These are phyloP conservation scores for Lentinus tigrinus DNA, from an alignment of 768 basidiomycete species.

Conservation along the genomic window DNA sequence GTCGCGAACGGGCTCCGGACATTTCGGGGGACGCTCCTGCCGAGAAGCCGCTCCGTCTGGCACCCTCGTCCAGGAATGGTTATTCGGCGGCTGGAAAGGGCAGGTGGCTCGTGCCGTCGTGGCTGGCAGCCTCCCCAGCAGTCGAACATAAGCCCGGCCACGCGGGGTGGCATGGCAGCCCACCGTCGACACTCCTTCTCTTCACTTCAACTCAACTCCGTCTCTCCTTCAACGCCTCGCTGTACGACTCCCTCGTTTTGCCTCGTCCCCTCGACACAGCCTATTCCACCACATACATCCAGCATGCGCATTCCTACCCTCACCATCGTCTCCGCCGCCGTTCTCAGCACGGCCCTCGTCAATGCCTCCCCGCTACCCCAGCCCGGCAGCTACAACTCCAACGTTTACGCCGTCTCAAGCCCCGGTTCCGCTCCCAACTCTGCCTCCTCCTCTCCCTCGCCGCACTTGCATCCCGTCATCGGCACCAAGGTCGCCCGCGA, in stretches of 20 bases:
- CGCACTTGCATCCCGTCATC: slow-evolving; percentile 4
- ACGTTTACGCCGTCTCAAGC: slow-evolving; percentile 14
- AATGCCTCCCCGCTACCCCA: slow-evolving; percentile 6
- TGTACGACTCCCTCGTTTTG: neutral
- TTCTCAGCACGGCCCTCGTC: slow-evolving; percentile 23
- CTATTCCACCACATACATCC: slow-evolving; percentile 4
- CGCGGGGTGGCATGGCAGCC: neutral
- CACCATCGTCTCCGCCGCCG: slow-evolving; percentile 23
- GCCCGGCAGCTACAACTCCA: slow-evolving; percentile 13
- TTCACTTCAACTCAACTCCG: neutral
- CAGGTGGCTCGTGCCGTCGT: slow-evolving; percentile 3
- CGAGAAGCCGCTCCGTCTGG: too few species aligned
- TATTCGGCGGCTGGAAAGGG: slow-evolving; percentile 3
- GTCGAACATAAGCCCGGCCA: slow-evolving; percentile 6
- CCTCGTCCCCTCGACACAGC: slow-evolving; percentile 4
- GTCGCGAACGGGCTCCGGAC: too few species aligned
- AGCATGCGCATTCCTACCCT: slow-evolving; percentile 28
- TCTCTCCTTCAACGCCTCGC: neutral
- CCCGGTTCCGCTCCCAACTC: neutral
- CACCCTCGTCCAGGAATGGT: neutral
- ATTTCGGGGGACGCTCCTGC: too few species aligned
- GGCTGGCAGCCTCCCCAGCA: slow-evolving; percentile 5
- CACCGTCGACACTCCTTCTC: too few species aligned
- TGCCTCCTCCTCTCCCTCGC: neutral
- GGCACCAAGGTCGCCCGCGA: slow-evolving; percentile 11